These are phyloP conservation scores for Tulasnella sp. DNA, from an alignment of 768 basidiomycete genomes.

Conservation along the genomic window DNA sequence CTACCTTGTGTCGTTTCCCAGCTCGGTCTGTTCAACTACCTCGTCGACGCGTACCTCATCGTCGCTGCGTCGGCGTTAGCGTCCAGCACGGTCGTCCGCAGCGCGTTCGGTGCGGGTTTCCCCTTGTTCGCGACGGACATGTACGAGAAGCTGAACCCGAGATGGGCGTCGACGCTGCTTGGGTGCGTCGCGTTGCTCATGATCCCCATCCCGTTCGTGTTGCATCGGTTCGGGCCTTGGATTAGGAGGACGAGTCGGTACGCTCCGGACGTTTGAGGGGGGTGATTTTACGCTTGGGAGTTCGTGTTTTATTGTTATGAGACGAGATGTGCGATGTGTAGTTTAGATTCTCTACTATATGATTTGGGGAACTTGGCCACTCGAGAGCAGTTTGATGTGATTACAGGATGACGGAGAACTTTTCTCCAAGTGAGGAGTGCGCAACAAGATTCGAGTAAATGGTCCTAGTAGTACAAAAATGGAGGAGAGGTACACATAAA, in stretches of 20 bases:
- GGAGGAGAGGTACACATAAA: no score
- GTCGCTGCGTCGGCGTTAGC: conserved; percentile 30
- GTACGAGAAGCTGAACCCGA: conserved; percentile 28
- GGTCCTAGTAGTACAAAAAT: no score
- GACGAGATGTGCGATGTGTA: no score
- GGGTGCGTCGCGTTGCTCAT: conserved; percentile 25
- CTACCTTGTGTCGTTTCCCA: not conserved
- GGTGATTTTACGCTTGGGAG: no score
- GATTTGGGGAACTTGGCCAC: no score
- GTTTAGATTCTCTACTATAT: no score
- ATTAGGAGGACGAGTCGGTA: conserved; percentile 8
- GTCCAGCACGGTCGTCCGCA: conserved; percentile 21
- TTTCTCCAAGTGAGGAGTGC: no score
- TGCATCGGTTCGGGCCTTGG: conserved; percentile 10
- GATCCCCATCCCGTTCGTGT: conserved; percentile 20
- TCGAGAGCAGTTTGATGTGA: no score
- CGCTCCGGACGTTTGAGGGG: no score
- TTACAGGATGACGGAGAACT: no score
- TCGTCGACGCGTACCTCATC: conserved; percentile 30
- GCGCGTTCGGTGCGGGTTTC: conserved; percentile 16
- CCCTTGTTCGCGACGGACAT: conserved; percentile 27
- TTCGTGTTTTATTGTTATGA: no score
- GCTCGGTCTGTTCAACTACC: conserved; percentile 24
- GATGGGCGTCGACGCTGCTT: conserved; percentile 29
- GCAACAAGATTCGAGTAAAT: no score